Evolutionary conservation across 129 eudicot genomes (phyloP).

Genomic region (Silybum marianum): DNA sequence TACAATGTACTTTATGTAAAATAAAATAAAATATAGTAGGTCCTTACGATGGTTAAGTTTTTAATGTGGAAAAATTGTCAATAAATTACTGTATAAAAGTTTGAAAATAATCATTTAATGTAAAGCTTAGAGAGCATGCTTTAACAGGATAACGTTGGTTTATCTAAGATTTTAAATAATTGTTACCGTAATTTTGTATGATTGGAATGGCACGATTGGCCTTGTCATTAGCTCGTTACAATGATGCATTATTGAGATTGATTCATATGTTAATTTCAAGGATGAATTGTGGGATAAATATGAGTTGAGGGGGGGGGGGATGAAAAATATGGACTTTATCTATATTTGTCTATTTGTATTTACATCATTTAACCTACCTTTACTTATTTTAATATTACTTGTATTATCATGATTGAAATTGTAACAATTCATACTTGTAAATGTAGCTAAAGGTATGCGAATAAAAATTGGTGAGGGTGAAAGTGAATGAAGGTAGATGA

Average conservation of each 20-base stretch:
- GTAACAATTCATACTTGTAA: background rate
- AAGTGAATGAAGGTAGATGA: no score
- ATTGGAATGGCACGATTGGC: background rate
- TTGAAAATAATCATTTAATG: background rate
- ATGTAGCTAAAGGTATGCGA: background rate
- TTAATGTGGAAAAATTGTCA: background rate
- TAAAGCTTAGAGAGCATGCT: background rate
- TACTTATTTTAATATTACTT: no score
- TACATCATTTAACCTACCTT: background rate
- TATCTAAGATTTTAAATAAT: background rate
- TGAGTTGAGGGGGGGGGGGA: background rate
- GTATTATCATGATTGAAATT: background rate
- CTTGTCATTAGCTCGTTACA: background rate
- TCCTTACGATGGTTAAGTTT: background rate
- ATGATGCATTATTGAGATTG: background rate
- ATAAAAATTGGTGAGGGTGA: background rate
- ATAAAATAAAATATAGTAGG: background rate
- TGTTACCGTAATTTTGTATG: background rate
- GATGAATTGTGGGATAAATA: slow-evolving; percentile 18
- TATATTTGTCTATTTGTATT: no score
- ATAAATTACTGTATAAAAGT: background rate
- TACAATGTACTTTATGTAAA: background rate
- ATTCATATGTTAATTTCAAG: slow-evolving; percentile 22
- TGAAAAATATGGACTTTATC: background rate
- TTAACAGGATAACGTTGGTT: background rate